Base-by-base conservation (phyloP, 2,329 filamentous ascomycete species). In the Aspergillus texensis region DNA sequence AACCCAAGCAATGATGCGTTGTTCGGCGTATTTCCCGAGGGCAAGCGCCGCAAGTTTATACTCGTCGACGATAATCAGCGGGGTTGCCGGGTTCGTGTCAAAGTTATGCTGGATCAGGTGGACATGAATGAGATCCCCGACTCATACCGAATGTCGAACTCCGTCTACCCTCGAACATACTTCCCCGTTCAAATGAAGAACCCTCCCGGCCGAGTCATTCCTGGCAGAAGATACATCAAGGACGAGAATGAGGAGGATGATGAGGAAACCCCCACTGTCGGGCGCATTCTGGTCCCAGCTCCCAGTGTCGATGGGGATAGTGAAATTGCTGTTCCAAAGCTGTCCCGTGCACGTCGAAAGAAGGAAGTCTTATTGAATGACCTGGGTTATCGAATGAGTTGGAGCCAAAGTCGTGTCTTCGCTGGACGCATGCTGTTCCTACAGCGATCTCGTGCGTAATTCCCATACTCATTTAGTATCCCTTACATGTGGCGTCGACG, bases 111-210 rank as follows among this genome's bases (percentile, higher is more conserved):
- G n/a, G 93, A 97, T 74, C 89, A 90, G 52, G 93, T 97, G 70
- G 91, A 97, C 76, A 96, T 95, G 82, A 91, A 94, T 73, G 94
- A 98, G 79, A 96, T 98, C 74, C 94, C 94, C 1, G 94, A 98
- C 77, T 95, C 92, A 19, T 97, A 97, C 81, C 91, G 94, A 69
- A 93, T 93, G 80, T 88, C 87, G 61, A 94, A 94, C 71, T 93
- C 92, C 11, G 94, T 98, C 2, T 98, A 90, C 73, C 94, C 94
- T 10, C 90, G 93, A 55, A 94, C 92, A 62, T 98, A 94, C 80
- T 97, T 95, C 75, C 92, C 94, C 1, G 88, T 93, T 50, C 93
- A 97, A 80, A 96, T 97, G 93, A 92, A 94, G 74, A 91, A 89
- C 64, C 91, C 91, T 9, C 91, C 92, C 14, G 90, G 91, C 0